Evolutionary conservation across 257 asterid genomes (phyloP).

Genomic region (Petunia secreta): DNA sequence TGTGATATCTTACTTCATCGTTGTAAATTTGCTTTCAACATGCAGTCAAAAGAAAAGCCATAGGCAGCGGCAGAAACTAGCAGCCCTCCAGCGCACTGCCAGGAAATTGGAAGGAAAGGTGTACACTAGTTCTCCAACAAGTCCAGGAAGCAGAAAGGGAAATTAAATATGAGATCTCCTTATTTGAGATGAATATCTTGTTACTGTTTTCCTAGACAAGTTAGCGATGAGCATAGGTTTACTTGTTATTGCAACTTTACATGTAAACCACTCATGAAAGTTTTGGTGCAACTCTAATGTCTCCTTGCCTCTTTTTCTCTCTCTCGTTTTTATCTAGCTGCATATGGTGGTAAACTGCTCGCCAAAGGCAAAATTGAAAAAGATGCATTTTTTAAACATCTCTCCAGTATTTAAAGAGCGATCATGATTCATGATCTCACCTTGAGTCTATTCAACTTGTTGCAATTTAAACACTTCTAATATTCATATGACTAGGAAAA

Average conservation of each 20-base stretch:
- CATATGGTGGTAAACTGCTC: background rate
- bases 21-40: background rate
- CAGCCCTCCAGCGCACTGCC: constrained; percentile 59
- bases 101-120: constrained; percentile 66
- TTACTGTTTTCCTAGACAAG: background rate
- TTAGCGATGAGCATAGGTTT: background rate
- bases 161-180: constrained; percentile 41
- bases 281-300: constrained; percentile 20
- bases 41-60: constrained; percentile 71
- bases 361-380: no score
- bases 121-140: constrained; percentile 41
- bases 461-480: no score
- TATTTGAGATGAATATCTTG: constrained; percentile 11
- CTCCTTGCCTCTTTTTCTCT: background rate
- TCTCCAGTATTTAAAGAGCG: no score
- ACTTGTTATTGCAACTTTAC: background rate
- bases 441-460: no score
- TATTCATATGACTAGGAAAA: no score
- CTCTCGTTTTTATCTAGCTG: background rate
- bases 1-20: background rate
- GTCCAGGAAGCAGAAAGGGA: constrained; percentile 45
- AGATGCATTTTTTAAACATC: no score
- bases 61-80: constrained; percentile 62
- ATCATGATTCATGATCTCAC: no score
- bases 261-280: background rate